Evolutionary conservation across 2,329 filamentous ascomycete species (phyloP).

Genomic region (Onygenales sp.): DNA sequence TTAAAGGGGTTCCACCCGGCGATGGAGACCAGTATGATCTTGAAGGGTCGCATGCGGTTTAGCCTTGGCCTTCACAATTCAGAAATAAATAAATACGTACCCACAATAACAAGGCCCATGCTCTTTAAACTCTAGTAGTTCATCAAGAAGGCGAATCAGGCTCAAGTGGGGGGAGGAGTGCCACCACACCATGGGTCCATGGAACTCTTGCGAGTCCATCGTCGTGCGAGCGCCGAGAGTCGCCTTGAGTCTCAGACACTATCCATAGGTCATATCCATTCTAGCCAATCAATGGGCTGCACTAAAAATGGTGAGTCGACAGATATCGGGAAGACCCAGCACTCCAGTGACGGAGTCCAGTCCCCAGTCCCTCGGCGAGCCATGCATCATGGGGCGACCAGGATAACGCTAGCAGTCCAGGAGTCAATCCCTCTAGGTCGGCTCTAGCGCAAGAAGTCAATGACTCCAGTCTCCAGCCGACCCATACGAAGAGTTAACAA

Average conservation of each 20-base stretch:
- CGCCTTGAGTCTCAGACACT: constrained; percentile 1
- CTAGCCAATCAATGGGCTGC: not conserved
- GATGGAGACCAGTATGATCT: not conserved
- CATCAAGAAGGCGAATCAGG: constrained; percentile 8
- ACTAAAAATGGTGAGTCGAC: not conserved
- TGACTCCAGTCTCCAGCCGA: not conserved
- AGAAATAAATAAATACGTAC: constrained; percentile 1
- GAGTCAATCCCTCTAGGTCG: not conserved
- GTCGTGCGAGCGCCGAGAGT: not conserved
- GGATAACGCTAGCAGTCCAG: not conserved
- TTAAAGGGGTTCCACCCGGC: not conserved
- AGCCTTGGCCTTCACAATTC: constrained; percentile 1
- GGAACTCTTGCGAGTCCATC: not conserved
- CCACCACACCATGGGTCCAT: constrained; percentile 1
- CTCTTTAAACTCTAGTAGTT: constrained; percentile 4
- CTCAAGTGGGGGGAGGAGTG: constrained; percentile 15
- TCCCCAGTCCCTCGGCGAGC: not conserved
- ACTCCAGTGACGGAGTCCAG: not conserved
- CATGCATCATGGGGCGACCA: constrained; percentile 1
- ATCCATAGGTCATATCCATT: not conserved
- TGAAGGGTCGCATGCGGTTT: not conserved
- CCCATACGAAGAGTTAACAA: not conserved
- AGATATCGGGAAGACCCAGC: constrained; percentile 1
- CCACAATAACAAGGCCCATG: constrained; percentile 6
- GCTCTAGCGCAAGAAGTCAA: not conserved